A percentile compares a stretch with the other conserved stretches of the same genome.
Evolutionary conservation across 2,329 filamentous ascomycete genomes (phyloP).

Genomic region (Sclerotinia borealis): DNA sequence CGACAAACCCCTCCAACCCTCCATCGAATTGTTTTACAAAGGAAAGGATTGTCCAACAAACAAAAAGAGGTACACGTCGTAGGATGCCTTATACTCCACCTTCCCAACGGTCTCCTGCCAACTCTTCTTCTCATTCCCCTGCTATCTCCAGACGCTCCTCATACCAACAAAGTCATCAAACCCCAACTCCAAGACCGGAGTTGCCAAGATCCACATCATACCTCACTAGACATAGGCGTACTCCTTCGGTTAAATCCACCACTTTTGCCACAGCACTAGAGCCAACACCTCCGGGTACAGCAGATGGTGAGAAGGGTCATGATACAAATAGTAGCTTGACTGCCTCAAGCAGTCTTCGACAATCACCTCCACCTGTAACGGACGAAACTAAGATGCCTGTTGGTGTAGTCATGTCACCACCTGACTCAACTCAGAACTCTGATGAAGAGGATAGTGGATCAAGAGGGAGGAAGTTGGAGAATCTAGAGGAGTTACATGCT

Average conservation of each 20-base stretch:
- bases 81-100: conserved; percentile 87
- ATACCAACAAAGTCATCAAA: conserved; percentile 39
- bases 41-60: background rate
- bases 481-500: conserved; percentile 60
- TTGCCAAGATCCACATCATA: conserved; percentile 62
- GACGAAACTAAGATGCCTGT: conserved; percentile 67
- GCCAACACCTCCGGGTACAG: conserved; percentile 25
- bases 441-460: conserved; percentile 64
- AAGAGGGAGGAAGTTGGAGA: conserved; percentile 26
- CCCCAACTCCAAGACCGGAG: conserved; percentile 39
- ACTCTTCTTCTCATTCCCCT: conserved; percentile 52
- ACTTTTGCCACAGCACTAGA: conserved; percentile 30
- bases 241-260: conserved; percentile 40
- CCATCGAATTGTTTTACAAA: conserved; percentile 18
- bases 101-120: conserved; percentile 57
- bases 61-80: conserved; percentile 12
- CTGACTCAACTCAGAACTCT: conserved; percentile 73
- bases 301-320: conserved; percentile 26
- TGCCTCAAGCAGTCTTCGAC: conserved; percentile 59
- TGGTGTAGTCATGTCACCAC: conserved; percentile 83
- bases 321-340: conserved; percentile 28
- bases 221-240: conserved; percentile 56
- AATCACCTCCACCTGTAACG: conserved; percentile 77
- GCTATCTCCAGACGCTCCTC: conserved; percentile 54
- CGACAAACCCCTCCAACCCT: conserved; percentile 6